Percentiles rank a stretch among this genome's conserved stretches.
These are phyloP conservation scores for Verticillium nubilum DNA, from an alignment of 2,329 filamentous ascomycete genomes.

Conservation along the genomic window DNA sequence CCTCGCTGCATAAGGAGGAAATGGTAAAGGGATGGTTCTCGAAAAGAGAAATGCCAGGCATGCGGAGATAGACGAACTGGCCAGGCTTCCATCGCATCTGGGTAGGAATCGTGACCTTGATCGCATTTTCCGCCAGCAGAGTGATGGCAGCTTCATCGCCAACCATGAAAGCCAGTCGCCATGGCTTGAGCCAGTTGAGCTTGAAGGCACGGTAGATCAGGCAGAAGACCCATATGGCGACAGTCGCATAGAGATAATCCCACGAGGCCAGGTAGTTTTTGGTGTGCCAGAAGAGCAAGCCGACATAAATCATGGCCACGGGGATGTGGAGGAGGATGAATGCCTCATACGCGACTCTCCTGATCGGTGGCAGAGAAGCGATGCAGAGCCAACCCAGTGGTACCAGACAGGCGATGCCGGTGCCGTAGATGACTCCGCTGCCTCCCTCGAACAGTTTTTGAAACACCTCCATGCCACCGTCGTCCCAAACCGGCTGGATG, in stretches of 20 bases:
- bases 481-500: conserved; percentile 79
- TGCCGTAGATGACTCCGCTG: conserved; percentile 73
- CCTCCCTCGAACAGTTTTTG: conserved; percentile 60
- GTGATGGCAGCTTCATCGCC: conserved; percentile 90
- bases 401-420: conserved; percentile 74
- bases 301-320: conserved; percentile 73
- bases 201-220: conserved; percentile 74
- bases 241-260: conserved; percentile 78
- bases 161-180: conserved; percentile 73
- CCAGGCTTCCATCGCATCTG: conserved; percentile 90
- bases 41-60: conserved; percentile 85
- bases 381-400: conserved; percentile 79
- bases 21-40: conserved; percentile 97
- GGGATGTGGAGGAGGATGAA: conserved; percentile 82
- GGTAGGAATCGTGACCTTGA: conserved; percentile 92
- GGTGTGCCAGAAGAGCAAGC: conserved; percentile 90
- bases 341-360: conserved; percentile 75
- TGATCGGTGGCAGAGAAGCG: conserved; percentile 74
- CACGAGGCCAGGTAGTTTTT: conserved; percentile 88
- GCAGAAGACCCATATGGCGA: conserved; percentile 72
- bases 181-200: conserved; percentile 83
- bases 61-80: conserved; percentile 90
- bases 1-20: conserved; percentile 83
- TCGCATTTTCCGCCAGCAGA: conserved; percentile 85
- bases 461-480: conserved; percentile 67